A percentile compares a stretch with the other conserved stretches of the same genome.
phyloP scores from a whole-genome alignment of 2,329 filamentous ascomycete species.

The Fusarium virguliforme region DNA sequence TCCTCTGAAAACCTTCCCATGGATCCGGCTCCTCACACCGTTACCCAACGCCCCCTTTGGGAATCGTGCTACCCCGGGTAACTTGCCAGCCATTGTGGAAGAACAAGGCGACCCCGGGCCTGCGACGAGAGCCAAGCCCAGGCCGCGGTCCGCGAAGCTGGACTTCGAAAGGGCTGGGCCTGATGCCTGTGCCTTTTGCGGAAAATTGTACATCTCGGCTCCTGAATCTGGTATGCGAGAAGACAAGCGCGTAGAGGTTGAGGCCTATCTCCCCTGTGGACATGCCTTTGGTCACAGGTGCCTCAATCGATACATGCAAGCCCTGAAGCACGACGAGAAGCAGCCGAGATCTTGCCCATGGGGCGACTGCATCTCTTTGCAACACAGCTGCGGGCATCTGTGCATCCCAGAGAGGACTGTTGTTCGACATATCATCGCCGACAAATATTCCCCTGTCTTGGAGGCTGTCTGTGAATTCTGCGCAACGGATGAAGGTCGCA shows the following conservation, averaged over 20 bases:
- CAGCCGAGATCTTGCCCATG: neutral
- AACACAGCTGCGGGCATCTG: conserved; percentile 38
- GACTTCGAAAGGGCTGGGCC: neutral
- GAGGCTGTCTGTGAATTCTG: conserved; percentile 15
- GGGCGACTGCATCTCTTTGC: conserved; percentile 32
- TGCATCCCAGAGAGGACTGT: conserved; percentile 3
- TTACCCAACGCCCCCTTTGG: neutral
- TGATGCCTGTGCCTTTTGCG: conserved; percentile 20
- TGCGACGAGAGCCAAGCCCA: neutral
- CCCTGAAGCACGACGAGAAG: neutral
- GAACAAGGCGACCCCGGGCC: neutral
- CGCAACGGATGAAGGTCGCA: neutral
- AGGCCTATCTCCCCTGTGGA: conserved; percentile 49
- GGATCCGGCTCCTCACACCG: neutral
- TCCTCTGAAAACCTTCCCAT: neutral
- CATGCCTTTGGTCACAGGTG: conserved; percentile 49
- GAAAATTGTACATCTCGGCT: neutral
- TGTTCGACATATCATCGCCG: neutral
- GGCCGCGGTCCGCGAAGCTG: neutral
- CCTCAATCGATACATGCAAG: conserved; percentile 25
- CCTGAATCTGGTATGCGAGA: neutral
- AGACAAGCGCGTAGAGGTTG: conserved; percentile 24
- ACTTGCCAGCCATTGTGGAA: conserved; percentile 1
- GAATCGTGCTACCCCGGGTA: neutral
- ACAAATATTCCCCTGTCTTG: neutral